Conservation (phyloP, 495 filamentous ascomycete species). For the Xanthoparmelia taractica region DNA sequence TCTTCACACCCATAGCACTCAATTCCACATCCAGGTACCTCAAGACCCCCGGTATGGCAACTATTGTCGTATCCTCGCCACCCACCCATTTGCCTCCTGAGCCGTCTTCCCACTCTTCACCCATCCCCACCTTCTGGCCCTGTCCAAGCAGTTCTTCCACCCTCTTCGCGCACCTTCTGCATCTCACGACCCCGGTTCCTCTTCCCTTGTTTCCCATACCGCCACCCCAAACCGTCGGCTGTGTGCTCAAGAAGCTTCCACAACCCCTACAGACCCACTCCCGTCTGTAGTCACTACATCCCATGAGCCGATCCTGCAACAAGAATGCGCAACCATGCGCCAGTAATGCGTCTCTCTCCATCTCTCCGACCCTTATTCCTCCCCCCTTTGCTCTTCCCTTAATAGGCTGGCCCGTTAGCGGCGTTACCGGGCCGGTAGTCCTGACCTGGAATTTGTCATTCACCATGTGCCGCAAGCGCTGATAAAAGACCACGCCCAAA, state of each 20-base stretch:
- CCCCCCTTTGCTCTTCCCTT: constrained; percentile 93
- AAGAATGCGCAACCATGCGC: constrained; percentile 93
- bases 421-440: constrained; percentile 84
- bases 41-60: constrained; percentile 86
- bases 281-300: constrained; percentile 85
- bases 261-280: constrained; percentile 84
- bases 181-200: constrained; percentile 66
- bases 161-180: constrained; percentile 68
- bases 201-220: constrained; percentile 27
- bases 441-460: constrained; percentile 99
- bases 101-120: constrained; percentile 87
- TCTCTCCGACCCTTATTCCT: constrained; percentile 97
- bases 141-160: constrained; percentile 51
- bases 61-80: constrained; percentile 80
- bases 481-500: constrained; percentile 94
- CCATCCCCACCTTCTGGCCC: constrained; percentile 17
- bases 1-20: constrained; percentile 82
- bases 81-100: constrained; percentile 72
- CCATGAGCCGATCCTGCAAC: constrained; percentile 88
- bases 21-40: constrained; percentile 92
- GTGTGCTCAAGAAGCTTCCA: constrained; percentile 78
- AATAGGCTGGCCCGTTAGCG: constrained; percentile 88
- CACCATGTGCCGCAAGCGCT: constrained; percentile 96
- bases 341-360: constrained; percentile 92
- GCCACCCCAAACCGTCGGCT: constrained; percentile 54